phyloP scores from a whole-genome alignment of 108 stramenopile species.

The Stephanodiscus triporus region DNA sequence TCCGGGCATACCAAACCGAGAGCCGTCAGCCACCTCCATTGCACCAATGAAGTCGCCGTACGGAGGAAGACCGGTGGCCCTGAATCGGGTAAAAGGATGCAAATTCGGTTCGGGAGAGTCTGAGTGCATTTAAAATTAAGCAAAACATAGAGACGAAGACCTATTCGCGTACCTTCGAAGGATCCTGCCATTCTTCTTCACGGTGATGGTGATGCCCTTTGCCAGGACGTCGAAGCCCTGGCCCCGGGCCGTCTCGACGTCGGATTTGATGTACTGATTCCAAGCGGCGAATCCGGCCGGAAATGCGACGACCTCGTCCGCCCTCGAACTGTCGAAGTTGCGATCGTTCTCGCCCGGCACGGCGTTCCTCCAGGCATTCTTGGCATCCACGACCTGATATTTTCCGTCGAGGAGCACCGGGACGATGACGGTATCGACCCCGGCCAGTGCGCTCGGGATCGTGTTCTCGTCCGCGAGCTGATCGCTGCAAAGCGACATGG shows the following conservation, averaged over 20 bases:
- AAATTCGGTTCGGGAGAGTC: too few relatives aligned
- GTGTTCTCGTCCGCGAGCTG: conserved; percentile 75
- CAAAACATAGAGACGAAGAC: too few relatives aligned
- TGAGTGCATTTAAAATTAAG: too few relatives aligned
- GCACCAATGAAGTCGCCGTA: conserved; percentile 63
- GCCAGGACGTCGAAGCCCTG: conserved; percentile 84
- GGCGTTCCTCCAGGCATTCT: conserved; percentile 53
- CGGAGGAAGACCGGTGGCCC: conserved; percentile 79
- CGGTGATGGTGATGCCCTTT: conserved; percentile 74
- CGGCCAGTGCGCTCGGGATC: conserved; percentile 56
- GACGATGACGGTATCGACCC: conserved; percentile 70
- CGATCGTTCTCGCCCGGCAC: conserved; percentile 49
- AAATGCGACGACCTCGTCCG: conserved; percentile 70
- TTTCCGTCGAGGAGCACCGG: conserved; percentile 67
- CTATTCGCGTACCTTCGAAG: conserved; percentile 38
- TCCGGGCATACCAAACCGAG: conserved; percentile 64
- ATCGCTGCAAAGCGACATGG: conserved; percentile 71
- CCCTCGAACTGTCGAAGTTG: conserved; percentile 65
- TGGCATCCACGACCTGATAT: conserved; percentile 53
- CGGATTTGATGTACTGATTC: conserved; percentile 67
- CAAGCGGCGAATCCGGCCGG: conserved; percentile 61
- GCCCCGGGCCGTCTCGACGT: conserved; percentile 66
- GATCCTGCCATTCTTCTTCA: conserved; percentile 88
- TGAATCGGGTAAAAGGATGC: not conserved
- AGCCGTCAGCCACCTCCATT: conserved; percentile 84